A percentile compares a stretch with the other conserved stretches of the same genome.
Evolutionary conservation across 192 early-diverging fungal genomes (phyloP).

Genomic region (Spizellomyces sp.): DNA sequence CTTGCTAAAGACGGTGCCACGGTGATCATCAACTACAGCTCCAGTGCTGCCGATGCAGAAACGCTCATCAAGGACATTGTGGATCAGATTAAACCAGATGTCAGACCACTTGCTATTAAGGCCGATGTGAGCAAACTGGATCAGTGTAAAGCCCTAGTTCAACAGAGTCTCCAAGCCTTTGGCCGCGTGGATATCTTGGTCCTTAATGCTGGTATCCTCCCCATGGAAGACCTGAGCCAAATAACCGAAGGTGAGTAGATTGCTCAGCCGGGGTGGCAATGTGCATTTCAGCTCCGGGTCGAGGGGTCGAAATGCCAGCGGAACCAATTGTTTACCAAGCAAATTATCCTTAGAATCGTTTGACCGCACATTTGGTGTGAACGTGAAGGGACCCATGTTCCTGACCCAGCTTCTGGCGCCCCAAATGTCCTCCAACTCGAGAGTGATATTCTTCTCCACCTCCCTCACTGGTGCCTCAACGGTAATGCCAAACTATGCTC

Average conservation of each 20-base stretch:
- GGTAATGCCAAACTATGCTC: slow-evolving; percentile 25
- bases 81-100: background rate
- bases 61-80: slow-evolving; percentile 9
- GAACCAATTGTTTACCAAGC: too few relatives aligned
- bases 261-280: too few relatives aligned
- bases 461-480: slow-evolving; percentile 22
- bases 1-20: slow-evolving; percentile 32
- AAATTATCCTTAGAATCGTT: too few relatives aligned
- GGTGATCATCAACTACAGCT: slow-evolving; percentile 35
- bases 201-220: slow-evolving; percentile 45
- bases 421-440: too few relatives aligned
- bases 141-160: slow-evolving; percentile 30
- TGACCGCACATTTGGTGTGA: too few relatives aligned
- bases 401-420: too few relatives aligned
- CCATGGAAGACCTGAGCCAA: slow-evolving; percentile 17
- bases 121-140: slow-evolving; percentile 36
- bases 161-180: slow-evolving; percentile 36
- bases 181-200: slow-evolving; percentile 47
- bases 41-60: slow-evolving; percentile 18
- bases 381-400: too few relatives aligned
- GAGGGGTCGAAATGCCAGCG: slow-evolving; percentile 33
- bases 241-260: slow-evolving; percentile 38
- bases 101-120: slow-evolving; percentile 38
- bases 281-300: too few relatives aligned
- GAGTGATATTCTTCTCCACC: slow-evolving; percentile 46